Conservation (phyloP, 2,329 filamentous ascomycete species). For the Colletotrichum sp. region DNA sequence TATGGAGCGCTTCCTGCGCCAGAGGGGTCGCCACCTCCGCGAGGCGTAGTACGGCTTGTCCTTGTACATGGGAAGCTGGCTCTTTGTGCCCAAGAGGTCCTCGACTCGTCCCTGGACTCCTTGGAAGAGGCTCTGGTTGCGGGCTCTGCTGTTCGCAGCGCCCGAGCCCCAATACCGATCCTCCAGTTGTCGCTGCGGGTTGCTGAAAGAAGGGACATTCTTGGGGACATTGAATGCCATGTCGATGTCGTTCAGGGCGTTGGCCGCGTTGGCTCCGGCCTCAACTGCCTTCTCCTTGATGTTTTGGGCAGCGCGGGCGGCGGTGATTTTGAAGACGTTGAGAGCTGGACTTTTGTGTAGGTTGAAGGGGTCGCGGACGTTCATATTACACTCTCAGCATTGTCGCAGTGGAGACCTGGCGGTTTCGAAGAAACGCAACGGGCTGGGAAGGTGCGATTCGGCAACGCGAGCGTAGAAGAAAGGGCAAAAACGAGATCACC, state of each 20-base stretch:
- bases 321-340: slow-evolving; percentile 51
- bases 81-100: slow-evolving; percentile 65
- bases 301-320: slow-evolving; percentile 47
- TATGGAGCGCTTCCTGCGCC: slow-evolving; percentile 66
- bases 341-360: slow-evolving; percentile 38
- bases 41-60: slow-evolving; percentile 87
- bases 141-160: slow-evolving; percentile 47
- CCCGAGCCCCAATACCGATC: slow-evolving; percentile 69
- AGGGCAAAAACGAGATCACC: neutral
- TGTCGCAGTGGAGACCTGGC: slow-evolving; percentile 16
- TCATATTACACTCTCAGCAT: slow-evolving; percentile 33
- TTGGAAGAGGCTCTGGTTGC: slow-evolving; percentile 46
- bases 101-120: slow-evolving; percentile 67
- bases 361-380: slow-evolving; percentile 48
- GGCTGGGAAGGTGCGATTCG: slow-evolving; percentile 4
- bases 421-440: slow-evolving; percentile 15
- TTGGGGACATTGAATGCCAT: slow-evolving; percentile 73
- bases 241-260: slow-evolving; percentile 60
- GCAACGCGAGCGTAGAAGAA: neutral
- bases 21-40: slow-evolving; percentile 62
- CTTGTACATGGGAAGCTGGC: slow-evolving; percentile 91
- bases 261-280: slow-evolving; percentile 51
- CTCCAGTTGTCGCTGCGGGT: slow-evolving; percentile 68
- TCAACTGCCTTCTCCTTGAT: slow-evolving; percentile 54
- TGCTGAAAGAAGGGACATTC: slow-evolving; percentile 72